phyloP scores from a whole-genome alignment of 805 yeast species.

The Spathaspora girioi region DNA sequence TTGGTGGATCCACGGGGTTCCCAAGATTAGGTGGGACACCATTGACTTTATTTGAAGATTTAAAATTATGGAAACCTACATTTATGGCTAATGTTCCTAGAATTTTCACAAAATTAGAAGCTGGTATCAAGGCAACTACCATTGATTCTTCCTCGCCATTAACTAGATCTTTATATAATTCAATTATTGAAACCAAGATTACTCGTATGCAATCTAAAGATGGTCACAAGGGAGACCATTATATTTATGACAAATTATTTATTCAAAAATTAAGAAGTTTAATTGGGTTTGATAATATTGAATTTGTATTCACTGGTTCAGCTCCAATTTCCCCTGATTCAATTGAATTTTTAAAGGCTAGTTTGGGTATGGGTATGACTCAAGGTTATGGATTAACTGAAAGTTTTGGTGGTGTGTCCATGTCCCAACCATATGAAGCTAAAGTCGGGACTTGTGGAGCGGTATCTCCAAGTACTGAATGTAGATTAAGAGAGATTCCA shows the following conservation, averaged over 20 bases:
- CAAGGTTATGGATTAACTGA: constrained; percentile 79
- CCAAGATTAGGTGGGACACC: constrained; percentile 35
- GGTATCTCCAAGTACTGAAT: constrained; percentile 48
- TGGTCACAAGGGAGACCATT: constrained; percentile 32
- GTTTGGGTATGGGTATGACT: constrained; percentile 50
- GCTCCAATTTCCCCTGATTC: constrained; percentile 70
- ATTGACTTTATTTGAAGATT: constrained; percentile 25
- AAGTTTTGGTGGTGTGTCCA: constrained; percentile 52
- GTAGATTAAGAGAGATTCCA: constrained; percentile 61
- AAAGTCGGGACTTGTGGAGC: constrained; percentile 38
- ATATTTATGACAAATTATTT: constrained; percentile 32
- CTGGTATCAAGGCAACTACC: constrained; percentile 21
- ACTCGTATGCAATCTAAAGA: constrained; percentile 33
- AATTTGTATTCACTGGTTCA: constrained; percentile 43
- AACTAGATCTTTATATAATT: constrained; percentile 16
- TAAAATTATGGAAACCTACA: constrained; percentile 24
- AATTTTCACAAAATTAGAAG: constrained; percentile 32
- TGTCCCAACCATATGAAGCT: constrained; percentile 39
- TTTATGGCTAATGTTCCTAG: constrained; percentile 35
- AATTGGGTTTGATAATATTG: constrained; percentile 29
- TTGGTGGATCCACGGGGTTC: constrained; percentile 53
- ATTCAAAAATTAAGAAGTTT: constrained; percentile 34
- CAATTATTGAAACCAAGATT: constrained; percentile 17
- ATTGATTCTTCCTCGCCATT: constrained; percentile 9
- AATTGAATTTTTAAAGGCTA: constrained; percentile 55